Base-by-base conservation (phyloP, 352 stramenopile genomes). In the Pythium graminicola region DNA sequence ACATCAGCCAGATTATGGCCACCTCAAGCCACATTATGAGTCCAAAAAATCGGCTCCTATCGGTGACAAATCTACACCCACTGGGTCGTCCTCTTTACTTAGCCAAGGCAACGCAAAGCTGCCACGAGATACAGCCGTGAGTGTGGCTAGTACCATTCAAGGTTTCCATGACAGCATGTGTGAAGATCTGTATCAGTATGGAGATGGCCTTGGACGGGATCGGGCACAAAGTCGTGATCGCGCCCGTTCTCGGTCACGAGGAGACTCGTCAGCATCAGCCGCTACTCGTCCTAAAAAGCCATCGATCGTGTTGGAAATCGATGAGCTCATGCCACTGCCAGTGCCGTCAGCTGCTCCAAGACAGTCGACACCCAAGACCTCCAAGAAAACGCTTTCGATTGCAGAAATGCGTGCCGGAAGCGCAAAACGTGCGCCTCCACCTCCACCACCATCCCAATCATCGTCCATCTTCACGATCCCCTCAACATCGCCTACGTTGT, bases 131-230 rank as follows among this genome's bases (percentile, higher is more conserved):
- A 42, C 33, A 9, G 26, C 13, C 41, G 36, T 26, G 16, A 56
- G 57, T 19, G 38, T 46, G 1, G 38, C 44, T 5, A 64, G 50
- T 38, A 65, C 57, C 6, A 36, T 65, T 38, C 35, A 65, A 23
- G 44, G 50, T 11, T 42, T 65, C 36, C 57, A 65, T 27, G 57
- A 65, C 31, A 65, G 57, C 29, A 50, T 56, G 36, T 57, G 57
- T 29, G 45, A 55, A 13, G 57, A 65, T 24, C 38, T 50, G 5
- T 65, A 56, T 45, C n/a, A 55, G 38, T 56, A 50, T 24, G 57
- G 57, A 10, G 57, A 65, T 23, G 57, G 57, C 6, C 50, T 60
- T 13, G 35, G 36, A 10, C 57, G 42, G 20, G 36, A 64, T 14
- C 56, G 41, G 22, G 26, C 28, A 1, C 1, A 28, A 13, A 52